A percentile compares a stretch with the other conserved stretches of the same genome.
phyloP scores from a whole-genome alignment of 2,329 filamentous ascomycete genomes.

The Fusarium musae region DNA sequence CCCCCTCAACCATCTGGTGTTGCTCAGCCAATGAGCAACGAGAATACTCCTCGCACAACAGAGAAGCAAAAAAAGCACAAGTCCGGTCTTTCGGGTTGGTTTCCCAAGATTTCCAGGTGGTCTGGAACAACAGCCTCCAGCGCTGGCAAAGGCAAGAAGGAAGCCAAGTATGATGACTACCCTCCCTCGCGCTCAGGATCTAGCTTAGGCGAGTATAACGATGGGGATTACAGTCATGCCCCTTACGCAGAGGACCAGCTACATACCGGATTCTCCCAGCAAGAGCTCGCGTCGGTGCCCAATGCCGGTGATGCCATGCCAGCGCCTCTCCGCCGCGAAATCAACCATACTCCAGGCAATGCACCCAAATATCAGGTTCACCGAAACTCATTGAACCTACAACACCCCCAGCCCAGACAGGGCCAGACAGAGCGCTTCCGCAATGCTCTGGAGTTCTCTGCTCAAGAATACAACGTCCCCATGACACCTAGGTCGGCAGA shows the following conservation, averaged over 20 bases:
- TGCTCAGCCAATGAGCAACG: slow-evolving; percentile 67
- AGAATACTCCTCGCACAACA: slow-evolving; percentile 78
- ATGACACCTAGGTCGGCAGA: slow-evolving; percentile 70
- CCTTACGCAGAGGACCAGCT: slow-evolving; percentile 70
- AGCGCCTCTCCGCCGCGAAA: slow-evolving; percentile 52
- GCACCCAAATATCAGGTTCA: slow-evolving; percentile 86
- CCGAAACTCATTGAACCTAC: slow-evolving; percentile 81
- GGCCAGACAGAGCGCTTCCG: slow-evolving; percentile 80
- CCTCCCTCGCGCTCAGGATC: slow-evolving; percentile 80
- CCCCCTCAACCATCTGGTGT: slow-evolving; percentile 65
- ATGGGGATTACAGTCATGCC: slow-evolving; percentile 65
- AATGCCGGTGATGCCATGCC: slow-evolving; percentile 40
- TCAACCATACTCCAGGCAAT: slow-evolving; percentile 69
- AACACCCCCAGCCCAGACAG: slow-evolving; percentile 81
- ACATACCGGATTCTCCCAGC: slow-evolving; percentile 66
- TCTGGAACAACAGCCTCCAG: slow-evolving; percentile 95
- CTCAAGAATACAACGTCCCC: slow-evolving; percentile 72
- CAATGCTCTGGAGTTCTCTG: slow-evolving; percentile 77
- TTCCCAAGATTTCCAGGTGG: slow-evolving; percentile 96
- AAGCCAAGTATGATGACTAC: slow-evolving; percentile 70
- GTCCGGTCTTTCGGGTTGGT: slow-evolving; percentile 81
- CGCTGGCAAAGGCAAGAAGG: slow-evolving; percentile 73
- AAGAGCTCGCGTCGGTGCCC: slow-evolving; percentile 49
- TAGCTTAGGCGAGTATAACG: slow-evolving; percentile 74
- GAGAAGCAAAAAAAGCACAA: slow-evolving; percentile 90